Percentiles rank a stretch among this genome's conserved stretches.
These are phyloP conservation scores for Eimeria acervulina DNA, from an alignment of 169 alveolate genomes.

Conservation along the genomic window DNA sequence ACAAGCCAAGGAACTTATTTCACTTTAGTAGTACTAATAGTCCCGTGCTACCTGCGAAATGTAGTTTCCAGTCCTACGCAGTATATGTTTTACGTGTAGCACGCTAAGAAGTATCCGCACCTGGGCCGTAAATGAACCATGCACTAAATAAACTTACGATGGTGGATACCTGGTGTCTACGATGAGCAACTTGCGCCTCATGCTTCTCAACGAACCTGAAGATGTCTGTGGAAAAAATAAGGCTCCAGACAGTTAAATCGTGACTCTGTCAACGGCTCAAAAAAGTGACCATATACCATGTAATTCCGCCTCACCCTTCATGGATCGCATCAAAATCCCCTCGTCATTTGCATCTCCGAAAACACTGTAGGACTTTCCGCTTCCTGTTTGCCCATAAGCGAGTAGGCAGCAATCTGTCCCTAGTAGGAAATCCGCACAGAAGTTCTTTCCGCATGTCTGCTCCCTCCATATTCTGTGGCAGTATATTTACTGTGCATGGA, in stretches of 20 bases:
- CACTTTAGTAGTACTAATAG: not conserved
- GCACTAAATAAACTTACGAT: slow-evolving; percentile 1
- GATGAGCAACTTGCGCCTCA: not conserved
- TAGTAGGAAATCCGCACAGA: not conserved
- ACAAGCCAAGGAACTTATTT: not conserved
- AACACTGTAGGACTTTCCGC: slow-evolving; percentile 76
- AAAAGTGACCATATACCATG: not conserved
- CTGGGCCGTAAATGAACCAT: not conserved
- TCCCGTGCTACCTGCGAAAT: not conserved
- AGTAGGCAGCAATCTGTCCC: slow-evolving; percentile 74
- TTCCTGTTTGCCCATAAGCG: slow-evolving; percentile 78
- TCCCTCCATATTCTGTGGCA: not conserved
- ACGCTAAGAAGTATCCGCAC: not conserved
- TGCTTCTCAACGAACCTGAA: slow-evolving; percentile 49
- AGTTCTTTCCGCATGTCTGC: too few relatives aligned
- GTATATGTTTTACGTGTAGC: not conserved
- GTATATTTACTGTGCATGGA: not conserved
- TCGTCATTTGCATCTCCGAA: slow-evolving; percentile 66
- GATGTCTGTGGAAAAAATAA: slow-evolving; percentile 28
- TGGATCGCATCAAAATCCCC: slow-evolving; percentile 73
- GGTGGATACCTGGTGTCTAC: not conserved
- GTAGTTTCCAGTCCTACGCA: not conserved
- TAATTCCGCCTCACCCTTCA: slow-evolving; percentile 14
- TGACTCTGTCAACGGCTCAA: not conserved
- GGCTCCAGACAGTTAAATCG: not conserved